phyloP scores from a whole-genome alignment of 495 filamentous ascomycete species.

The Hypoxylon intermedium region DNA sequence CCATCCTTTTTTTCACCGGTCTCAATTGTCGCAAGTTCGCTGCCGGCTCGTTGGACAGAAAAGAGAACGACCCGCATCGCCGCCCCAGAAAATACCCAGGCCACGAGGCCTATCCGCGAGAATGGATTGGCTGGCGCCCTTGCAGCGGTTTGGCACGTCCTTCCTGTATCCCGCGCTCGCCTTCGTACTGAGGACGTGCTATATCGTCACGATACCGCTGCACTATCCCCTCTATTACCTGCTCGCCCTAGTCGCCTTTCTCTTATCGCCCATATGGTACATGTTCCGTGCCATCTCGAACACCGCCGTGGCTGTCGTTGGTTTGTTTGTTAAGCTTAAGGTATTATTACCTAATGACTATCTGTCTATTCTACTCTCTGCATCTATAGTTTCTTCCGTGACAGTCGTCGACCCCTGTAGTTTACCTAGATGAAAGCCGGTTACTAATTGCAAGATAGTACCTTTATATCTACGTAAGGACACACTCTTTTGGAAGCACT shows the following conservation, averaged over 20 bases:
- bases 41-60: no score
- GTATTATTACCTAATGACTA: constrained; percentile 49
- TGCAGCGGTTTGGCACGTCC: constrained; percentile 40
- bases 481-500: constrained; percentile 1
- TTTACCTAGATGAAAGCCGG: constrained; percentile 38
- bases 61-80: constrained; percentile 14
- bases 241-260: constrained; percentile 40
- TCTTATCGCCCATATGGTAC: constrained; percentile 47
- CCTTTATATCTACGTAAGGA: constrained; percentile 63
- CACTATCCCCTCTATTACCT: constrained; percentile 47
- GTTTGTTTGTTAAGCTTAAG: constrained; percentile 67
- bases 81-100: background rate
- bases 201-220: constrained; percentile 46
- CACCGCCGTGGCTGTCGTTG: constrained; percentile 29
- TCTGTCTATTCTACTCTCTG: background rate
- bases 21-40: constrained; percentile 12
- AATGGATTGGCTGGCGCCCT: constrained; percentile 35
- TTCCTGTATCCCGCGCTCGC: constrained; percentile 40
- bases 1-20: constrained; percentile 13
- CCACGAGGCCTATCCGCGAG: constrained; percentile 28
- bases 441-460: constrained; percentile 51
- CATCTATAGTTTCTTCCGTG: constrained; percentile 3
- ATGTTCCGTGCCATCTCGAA: constrained; percentile 41
- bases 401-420: constrained; percentile 16
- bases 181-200: constrained; percentile 32